Conservation (phyloP, 1,139 yeast species). For the Hemisphaericaspora subhashii region DNA sequence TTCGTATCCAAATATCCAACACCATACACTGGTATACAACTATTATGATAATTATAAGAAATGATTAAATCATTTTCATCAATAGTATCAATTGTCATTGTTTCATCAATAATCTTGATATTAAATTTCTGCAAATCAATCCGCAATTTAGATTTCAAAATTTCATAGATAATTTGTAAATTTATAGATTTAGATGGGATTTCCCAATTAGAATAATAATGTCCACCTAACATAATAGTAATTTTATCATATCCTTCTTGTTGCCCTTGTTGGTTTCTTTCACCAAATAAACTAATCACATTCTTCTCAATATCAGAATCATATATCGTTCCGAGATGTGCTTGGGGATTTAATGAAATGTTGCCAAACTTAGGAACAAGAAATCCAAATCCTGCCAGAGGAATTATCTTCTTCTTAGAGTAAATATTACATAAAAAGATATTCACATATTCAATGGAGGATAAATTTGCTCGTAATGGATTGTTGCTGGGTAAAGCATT, state of each 20-base stretch:
- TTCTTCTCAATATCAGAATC: constrained; percentile 78
- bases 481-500: constrained; percentile 16
- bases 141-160: constrained; percentile 51
- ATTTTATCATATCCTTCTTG: constrained; percentile 51
- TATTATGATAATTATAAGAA: constrained; percentile 35
- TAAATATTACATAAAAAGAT: constrained; percentile 64
- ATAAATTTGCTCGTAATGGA: constrained; percentile 18
- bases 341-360: constrained; percentile 46
- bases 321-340: constrained; percentile 81
- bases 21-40: constrained; percentile 80
- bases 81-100: constrained; percentile 24
- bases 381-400: constrained; percentile 80
- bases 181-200: constrained; percentile 49
- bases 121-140: constrained; percentile 39
- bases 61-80: constrained; percentile 32
- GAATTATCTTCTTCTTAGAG: constrained; percentile 35
- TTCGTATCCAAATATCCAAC: constrained; percentile 64
- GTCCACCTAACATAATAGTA: constrained; percentile 92
- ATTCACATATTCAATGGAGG: constrained; percentile 47
- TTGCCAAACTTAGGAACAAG: constrained; percentile 63
- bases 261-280: neutral
- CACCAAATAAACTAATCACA: constrained; percentile 21
- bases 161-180: constrained; percentile 43
- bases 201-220: constrained; percentile 39
- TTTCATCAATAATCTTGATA: constrained; percentile 28